phyloP scores from a whole-genome alignment of 2,329 filamentous ascomycete species.

The Scedosporium minutisporum region DNA sequence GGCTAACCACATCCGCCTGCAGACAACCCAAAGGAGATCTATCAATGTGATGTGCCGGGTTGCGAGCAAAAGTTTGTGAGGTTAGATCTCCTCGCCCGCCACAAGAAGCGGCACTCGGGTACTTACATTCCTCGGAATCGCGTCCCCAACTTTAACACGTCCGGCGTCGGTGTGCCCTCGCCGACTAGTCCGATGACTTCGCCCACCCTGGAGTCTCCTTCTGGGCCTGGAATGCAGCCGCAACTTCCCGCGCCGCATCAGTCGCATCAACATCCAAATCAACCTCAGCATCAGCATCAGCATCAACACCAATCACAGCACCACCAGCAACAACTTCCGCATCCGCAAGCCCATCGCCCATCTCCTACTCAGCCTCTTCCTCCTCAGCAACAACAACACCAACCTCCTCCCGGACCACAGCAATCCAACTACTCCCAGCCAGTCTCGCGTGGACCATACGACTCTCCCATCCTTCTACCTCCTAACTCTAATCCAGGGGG shows the following conservation, averaged over 20 bases:
- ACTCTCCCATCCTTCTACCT: constrained; percentile 5
- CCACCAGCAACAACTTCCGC: background rate
- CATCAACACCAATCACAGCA: constrained; percentile 3
- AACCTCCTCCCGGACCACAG: constrained; percentile 6
- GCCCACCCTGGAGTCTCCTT: background rate
- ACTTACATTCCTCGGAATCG: constrained; percentile 41
- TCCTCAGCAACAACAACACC: background rate
- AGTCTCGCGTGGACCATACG: background rate
- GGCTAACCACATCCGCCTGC: constrained; percentile 5
- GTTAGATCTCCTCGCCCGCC: constrained; percentile 62
- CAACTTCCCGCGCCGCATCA: constrained; percentile 4
- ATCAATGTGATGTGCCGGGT: constrained; percentile 63
- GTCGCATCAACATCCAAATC: background rate
- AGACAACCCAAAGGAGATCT: constrained; percentile 76
- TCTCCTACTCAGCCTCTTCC: background rate
- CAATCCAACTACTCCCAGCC: background rate
- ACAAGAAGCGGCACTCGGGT: constrained; percentile 55
- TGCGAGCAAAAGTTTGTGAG: constrained; percentile 72
- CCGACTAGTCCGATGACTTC: constrained; percentile 6
- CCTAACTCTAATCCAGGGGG: constrained; percentile 5
- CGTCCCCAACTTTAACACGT: constrained; percentile 35
- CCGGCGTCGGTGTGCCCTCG: constrained; percentile 11
- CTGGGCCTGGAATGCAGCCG: constrained; percentile 1
- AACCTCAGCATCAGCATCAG: background rate
- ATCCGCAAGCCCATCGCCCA: background rate